Evolutionary conservation across 2,329 filamentous ascomycete species (phyloP).

Genomic region (Aspergillus fructus): DNA sequence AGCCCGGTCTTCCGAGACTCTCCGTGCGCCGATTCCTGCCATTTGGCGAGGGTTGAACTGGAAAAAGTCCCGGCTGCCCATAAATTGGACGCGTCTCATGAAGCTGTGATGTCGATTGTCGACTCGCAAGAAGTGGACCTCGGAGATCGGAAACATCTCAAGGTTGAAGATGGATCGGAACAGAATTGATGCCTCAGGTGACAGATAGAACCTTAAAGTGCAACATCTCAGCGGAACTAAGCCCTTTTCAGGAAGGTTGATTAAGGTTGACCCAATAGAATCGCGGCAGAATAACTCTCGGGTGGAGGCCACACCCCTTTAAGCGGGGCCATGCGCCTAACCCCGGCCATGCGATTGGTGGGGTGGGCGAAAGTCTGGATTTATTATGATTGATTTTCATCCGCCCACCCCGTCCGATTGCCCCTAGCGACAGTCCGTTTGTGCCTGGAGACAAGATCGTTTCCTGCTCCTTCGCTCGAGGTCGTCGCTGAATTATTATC

Average conservation of each 20-base stretch:
- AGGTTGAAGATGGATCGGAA: neutral
- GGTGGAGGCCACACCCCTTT: neutral
- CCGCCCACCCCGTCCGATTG: slow-evolving; percentile 16
- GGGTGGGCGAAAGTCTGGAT: neutral
- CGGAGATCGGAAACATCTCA: neutral
- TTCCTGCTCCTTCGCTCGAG: too few relatives aligned
- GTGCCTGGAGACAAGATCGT: neutral
- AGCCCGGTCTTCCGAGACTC: neutral
- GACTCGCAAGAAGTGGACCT: neutral
- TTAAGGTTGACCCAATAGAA: slow-evolving; percentile 4
- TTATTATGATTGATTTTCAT: slow-evolving; percentile 4
- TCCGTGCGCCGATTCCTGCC: neutral
- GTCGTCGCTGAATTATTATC: too few relatives aligned
- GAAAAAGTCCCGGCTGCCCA: neutral
- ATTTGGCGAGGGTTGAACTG: neutral
- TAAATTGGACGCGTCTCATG: neutral
- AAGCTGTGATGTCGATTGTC: neutral
- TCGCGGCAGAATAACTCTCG: neutral
- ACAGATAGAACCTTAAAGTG: neutral
- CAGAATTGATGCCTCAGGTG: slow-evolving; percentile 7
- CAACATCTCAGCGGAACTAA: neutral
- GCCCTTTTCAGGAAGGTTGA: neutral
- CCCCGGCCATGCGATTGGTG: slow-evolving; percentile 14
- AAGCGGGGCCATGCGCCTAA: slow-evolving; percentile 11
- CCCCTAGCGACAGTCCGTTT: slow-evolving; percentile 19